Evolutionary conservation across 2,329 filamentous ascomycete species (phyloP), one percentile per base, ranked within the genome.

Genomic region (Periconia digitata): DNA sequence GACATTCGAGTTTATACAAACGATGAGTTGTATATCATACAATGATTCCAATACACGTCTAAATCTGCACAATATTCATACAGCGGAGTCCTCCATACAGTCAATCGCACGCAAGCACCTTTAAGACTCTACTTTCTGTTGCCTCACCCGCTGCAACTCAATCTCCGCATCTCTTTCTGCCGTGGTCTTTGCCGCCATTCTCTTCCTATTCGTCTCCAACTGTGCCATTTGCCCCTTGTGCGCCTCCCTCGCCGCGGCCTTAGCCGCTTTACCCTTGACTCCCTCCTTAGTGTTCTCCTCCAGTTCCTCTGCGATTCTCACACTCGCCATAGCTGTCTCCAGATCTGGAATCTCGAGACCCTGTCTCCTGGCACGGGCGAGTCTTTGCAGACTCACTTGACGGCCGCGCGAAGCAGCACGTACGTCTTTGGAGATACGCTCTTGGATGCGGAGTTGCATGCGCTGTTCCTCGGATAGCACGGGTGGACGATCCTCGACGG

Each of bases 391-490:
- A 39, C 67, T 70, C 17, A 55, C 51, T 15, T 47, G 23, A 16
- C 69, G 54, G 8, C 71, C 70, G 27, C 55, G 55, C 7, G 66
- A 64, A n/a, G 74, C 71, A 51, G 75, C 74, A 44, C 83, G 74
- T 57, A 80, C 76, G 35, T 81, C 75, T 70, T 89, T 89, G 29
- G 73, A 74, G 24, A 75, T 72, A 47, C 80, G 79, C 68, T 83
- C 79, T 23, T 73, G 72, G 41, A 84, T 78, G 48, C 81, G 78
- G 43, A 76, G 74, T 43, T 68, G 77, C 59, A 83, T 76, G 37
- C 82, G 75, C 69, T 91, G 83, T 43, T 84, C 82, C 39, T 83
- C 69, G 0, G 79, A 84, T 21, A 86, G 85, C 10, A 94, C 77
- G 0, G 83, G 78, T 5, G 86, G 84, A 6, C 89, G 78, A 46